These are phyloP conservation scores for Entomortierella parvispora DNA, from an alignment of 192 early-diverging fungal species.

Conservation along the genomic window DNA sequence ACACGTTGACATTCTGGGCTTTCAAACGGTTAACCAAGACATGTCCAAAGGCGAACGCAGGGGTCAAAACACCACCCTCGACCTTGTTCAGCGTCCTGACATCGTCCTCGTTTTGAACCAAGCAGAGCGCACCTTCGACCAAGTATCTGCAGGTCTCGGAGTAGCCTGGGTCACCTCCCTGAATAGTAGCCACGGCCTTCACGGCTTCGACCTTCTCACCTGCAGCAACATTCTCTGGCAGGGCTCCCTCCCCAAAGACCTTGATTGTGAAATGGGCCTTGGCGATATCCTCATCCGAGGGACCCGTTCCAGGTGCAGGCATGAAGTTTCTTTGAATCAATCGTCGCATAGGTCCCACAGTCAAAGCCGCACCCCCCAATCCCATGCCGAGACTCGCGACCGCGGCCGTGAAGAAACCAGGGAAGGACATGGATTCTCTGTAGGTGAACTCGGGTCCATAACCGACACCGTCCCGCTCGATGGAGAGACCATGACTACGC, in stretches of 20 bases:
- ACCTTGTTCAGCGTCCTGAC: slow-evolving; percentile 55
- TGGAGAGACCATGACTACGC: slow-evolving; percentile 66
- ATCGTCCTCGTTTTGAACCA: slow-evolving; percentile 68
- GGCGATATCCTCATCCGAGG: slow-evolving; percentile 63
- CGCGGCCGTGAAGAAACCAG: slow-evolving; percentile 51
- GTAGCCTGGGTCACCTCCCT: slow-evolving; percentile 83
- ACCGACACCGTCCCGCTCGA: slow-evolving; percentile 41
- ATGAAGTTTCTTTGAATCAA: slow-evolving; percentile 52
- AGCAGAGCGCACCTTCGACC: slow-evolving; percentile 79
- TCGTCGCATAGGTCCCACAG: slow-evolving; percentile 44
- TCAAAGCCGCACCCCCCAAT: slow-evolving; percentile 30
- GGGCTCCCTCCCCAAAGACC: slow-evolving; percentile 57
- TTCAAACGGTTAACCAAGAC: slow-evolving; percentile 73
- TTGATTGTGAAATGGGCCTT: slow-evolving; percentile 62
- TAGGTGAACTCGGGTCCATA: slow-evolving; percentile 60
- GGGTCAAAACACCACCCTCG: slow-evolving; percentile 82
- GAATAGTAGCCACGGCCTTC: slow-evolving; percentile 14
- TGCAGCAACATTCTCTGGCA: slow-evolving; percentile 57
- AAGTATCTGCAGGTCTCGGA: slow-evolving; percentile 82
- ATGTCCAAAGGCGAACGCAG: slow-evolving; percentile 82
- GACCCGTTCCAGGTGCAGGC: slow-evolving; percentile 77
- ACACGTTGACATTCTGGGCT: slow-evolving; percentile 60
- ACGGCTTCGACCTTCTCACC: slow-evolving; percentile 5
- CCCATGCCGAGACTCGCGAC: slow-evolving; percentile 55
- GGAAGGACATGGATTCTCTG: slow-evolving; percentile 68